Evolutionary conservation across 164 flowering plant species (phyloP).

Genomic region (Magnolia kwangsiensis): DNA sequence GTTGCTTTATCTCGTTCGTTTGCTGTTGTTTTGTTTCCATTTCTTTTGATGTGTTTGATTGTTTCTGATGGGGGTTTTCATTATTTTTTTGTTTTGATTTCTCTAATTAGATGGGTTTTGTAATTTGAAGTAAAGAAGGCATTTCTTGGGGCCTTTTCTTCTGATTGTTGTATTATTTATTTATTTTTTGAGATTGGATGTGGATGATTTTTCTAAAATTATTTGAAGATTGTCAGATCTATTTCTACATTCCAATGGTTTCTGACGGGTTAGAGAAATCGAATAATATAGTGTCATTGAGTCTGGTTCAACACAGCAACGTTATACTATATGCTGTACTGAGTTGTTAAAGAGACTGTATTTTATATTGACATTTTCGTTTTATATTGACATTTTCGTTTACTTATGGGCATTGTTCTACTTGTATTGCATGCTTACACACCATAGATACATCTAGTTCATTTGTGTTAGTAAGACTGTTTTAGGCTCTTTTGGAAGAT

Average conservation of each 20-base stretch:
- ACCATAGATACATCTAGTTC: not conserved
- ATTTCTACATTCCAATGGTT: not conserved
- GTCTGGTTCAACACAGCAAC: not conserved
- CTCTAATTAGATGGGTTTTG: not conserved
- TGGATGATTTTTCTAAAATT: not conserved
- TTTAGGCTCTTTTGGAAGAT: not conserved
- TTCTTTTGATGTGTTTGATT: not conserved
- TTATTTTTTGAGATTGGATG: not conserved
- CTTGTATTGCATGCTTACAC: not conserved
- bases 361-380: not conserved
- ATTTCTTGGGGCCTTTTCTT: not conserved
- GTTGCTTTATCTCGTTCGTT: slow-evolving; percentile 2
- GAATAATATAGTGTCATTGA: not conserved
- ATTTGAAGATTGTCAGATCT: not conserved
- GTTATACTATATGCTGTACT: no score
- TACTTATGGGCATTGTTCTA: slow-evolving; percentile 1
- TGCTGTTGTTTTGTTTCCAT: not conserved
- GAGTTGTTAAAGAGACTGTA: no score
- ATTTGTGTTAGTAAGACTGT: not conserved
- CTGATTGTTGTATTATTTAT: not conserved
- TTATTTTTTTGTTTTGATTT: not conserved
- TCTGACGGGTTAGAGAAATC: not conserved
- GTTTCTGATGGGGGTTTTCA: slow-evolving; percentile 3
- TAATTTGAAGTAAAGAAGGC: not conserved
- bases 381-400: not conserved